These are phyloP conservation scores for Carex littledalei DNA, from an alignment of 176 grass and related monocot genomes.

Conservation along the genomic window DNA sequence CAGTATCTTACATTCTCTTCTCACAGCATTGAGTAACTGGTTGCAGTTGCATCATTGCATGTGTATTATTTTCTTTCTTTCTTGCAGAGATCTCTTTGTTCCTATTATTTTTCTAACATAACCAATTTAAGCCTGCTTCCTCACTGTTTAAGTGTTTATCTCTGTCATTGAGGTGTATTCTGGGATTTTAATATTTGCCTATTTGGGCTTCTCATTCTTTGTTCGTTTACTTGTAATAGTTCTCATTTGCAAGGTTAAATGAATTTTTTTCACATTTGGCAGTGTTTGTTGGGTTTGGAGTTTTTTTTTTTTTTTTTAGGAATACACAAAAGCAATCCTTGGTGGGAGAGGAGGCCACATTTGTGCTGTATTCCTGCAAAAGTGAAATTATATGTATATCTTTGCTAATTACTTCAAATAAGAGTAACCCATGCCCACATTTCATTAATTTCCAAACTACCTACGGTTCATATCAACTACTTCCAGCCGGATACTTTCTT, in stretches of 20 bases:
- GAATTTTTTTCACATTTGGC: background rate
- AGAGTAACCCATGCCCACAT: background rate
- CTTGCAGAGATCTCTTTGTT: background rate
- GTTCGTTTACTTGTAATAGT: background rate
- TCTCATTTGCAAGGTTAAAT: background rate
- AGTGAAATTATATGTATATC: background rate
- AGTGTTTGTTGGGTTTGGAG: background rate
- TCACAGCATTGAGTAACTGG: background rate
- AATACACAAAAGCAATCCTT: background rate
- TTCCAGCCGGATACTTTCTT: background rate
- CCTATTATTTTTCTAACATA: no score
- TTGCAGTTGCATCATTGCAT: background rate
- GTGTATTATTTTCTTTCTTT: background rate
- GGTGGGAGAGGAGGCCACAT: background rate
- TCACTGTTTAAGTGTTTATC: background rate
- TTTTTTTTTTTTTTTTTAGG: background rate
- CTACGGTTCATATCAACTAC: background rate
- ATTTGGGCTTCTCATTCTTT: background rate
- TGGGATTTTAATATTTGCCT: background rate
- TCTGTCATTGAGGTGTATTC: background rate
- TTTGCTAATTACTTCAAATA: background rate
- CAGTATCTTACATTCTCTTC: background rate
- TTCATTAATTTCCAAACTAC: background rate
- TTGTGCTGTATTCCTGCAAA: background rate
- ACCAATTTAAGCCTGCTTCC: background rate